Percentiles rank a stretch among this genome's conserved stretches.
phyloP scores from a whole-genome alignment of 352 stramenopile species.

The Blastocystis sp. region DNA sequence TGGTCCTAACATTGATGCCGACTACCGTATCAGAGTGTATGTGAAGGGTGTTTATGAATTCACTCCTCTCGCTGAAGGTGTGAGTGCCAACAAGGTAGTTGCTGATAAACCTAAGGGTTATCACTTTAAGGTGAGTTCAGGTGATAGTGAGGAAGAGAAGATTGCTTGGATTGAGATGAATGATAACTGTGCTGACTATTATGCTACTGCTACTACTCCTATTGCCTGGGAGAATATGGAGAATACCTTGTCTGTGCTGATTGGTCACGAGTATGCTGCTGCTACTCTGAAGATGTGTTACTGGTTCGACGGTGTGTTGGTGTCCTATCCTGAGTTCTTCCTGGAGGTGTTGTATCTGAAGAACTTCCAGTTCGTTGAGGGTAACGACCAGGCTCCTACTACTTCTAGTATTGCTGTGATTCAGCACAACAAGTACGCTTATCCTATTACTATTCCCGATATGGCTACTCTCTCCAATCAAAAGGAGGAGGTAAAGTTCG shows the following conservation, averaged over 20 bases:
- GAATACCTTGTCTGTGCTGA: constrained; percentile 23
- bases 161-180: constrained; percentile 19
- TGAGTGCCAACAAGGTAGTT: constrained; percentile 10
- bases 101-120: constrained; percentile 57
- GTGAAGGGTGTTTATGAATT: constrained; percentile 65
- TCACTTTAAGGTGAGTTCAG: constrained; percentile 36
- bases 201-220: not conserved
- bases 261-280: not conserved
- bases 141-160: constrained; percentile 7
- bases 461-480: not conserved
- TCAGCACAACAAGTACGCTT: constrained; percentile 54
- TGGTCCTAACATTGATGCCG: constrained; percentile 14
- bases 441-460: constrained; percentile 21
- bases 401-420: constrained; percentile 31
- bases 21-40: constrained; percentile 21
- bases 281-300: constrained; percentile 58
- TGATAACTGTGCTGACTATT: not conserved
- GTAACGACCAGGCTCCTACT: not conserved
- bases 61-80: constrained; percentile 26
- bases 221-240: not conserved
- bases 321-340: constrained; percentile 51
- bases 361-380: constrained; percentile 49
- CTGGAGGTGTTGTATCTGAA: constrained; percentile 41
- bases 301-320: constrained; percentile 56
- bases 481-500: constrained; percentile 42